Conservation (phyloP, 108 stramenopile genomes). For the Conticribra weissflogii region DNA sequence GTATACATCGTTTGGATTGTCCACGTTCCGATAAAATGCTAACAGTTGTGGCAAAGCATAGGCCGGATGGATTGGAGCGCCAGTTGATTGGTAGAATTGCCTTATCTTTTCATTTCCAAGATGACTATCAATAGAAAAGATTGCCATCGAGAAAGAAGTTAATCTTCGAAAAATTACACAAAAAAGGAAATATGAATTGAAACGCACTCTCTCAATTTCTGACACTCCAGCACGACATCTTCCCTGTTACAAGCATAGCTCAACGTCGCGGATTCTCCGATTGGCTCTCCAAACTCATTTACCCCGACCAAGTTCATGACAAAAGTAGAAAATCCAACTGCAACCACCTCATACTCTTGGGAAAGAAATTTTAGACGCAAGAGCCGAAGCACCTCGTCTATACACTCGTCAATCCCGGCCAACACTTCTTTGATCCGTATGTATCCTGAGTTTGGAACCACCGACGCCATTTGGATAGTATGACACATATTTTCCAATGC, state of each 20-base stretch:
- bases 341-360: slow-evolving; percentile 50
- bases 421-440: slow-evolving; percentile 51
- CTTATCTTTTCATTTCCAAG: slow-evolving; percentile 26
- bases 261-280: slow-evolving; percentile 62
- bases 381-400: slow-evolving; percentile 55
- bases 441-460: slow-evolving; percentile 60
- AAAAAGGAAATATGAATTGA: background rate
- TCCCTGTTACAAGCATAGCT: slow-evolving; percentile 78
- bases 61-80: slow-evolving; percentile 74
- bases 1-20: slow-evolving; percentile 25
- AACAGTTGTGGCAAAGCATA: slow-evolving; percentile 81
- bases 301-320: slow-evolving; percentile 85
- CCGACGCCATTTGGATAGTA: slow-evolving; percentile 25
- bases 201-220: slow-evolving; percentile 37
- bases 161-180: too few species aligned
- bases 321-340: slow-evolving; percentile 80
- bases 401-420: slow-evolving; percentile 55
- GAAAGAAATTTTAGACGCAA: slow-evolving; percentile 26
- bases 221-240: slow-evolving; percentile 63
- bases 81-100: slow-evolving; percentile 67
- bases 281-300: slow-evolving; percentile 43
- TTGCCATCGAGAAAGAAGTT: too few species aligned
- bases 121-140: too few species aligned
- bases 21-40: slow-evolving; percentile 45
- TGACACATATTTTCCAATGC: slow-evolving; percentile 31